Percentiles rank a stretch among this genome's conserved stretches.
Conservation (phyloP, 768 basidiomycete genomes). For the Leucogyrophana mollusca region DNA sequence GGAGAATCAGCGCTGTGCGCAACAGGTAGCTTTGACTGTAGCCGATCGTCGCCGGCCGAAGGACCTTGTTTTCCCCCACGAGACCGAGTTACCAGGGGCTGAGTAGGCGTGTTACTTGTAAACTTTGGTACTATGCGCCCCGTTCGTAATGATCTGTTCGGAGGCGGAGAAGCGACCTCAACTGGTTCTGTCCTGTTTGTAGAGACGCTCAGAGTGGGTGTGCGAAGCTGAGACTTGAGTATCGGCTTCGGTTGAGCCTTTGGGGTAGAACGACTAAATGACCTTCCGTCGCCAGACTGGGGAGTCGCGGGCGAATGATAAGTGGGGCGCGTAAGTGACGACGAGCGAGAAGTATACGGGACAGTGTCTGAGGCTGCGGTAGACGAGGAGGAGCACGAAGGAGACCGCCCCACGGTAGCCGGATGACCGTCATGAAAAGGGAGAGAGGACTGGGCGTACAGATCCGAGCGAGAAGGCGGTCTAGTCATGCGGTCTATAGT, state of each 20-base stretch:
- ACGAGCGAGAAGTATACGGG: slow-evolving; percentile 1
- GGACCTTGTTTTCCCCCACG: slow-evolving; percentile 1
- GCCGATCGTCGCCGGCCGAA: slow-evolving; percentile 1
- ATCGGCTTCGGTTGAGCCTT: slow-evolving; percentile 32
- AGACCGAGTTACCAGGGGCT: slow-evolving; percentile 6
- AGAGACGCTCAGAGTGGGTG: not conserved
- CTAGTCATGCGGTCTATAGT: slow-evolving; percentile 76
- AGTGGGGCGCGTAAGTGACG: slow-evolving; percentile 6
- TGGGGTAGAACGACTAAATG: slow-evolving; percentile 18
- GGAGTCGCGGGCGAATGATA: slow-evolving; percentile 11
- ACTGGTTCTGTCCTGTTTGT: not conserved
- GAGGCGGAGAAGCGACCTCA: slow-evolving; percentile 7
- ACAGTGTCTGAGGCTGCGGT: slow-evolving; percentile 10
- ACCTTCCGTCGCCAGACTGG: slow-evolving; percentile 13
- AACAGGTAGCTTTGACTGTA: slow-evolving; percentile 2
- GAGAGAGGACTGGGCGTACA: slow-evolving; percentile 2
- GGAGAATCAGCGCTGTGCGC: not conserved
- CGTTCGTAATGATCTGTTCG: slow-evolving; percentile 29
- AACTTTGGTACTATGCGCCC: slow-evolving; percentile 21
- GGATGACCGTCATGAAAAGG: not conserved
- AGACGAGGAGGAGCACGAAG: slow-evolving; percentile 18
- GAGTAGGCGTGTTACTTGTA: slow-evolving; percentile 18
- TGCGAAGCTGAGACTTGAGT: slow-evolving; percentile 17
- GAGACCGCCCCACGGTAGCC: slow-evolving; percentile 10
- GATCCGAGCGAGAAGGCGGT: slow-evolving; percentile 35